These are phyloP conservation scores for Phytophthora idaei DNA, from an alignment of 352 stramenopile genomes.

Conservation along the genomic window DNA sequence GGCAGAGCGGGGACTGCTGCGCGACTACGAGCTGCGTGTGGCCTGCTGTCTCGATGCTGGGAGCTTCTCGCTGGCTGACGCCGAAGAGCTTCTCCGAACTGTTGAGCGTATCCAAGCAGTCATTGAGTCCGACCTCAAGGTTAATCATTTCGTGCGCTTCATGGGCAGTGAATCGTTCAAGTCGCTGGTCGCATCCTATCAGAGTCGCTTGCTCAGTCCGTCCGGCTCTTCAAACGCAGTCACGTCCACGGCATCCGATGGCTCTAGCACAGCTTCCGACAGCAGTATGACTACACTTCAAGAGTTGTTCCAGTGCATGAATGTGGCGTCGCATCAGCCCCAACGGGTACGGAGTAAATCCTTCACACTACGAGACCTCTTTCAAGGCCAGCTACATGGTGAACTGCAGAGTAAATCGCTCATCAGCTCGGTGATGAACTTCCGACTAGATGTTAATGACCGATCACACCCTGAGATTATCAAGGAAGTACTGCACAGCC, in stretches of 20 bases:
- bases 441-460: constrained; percentile 67
- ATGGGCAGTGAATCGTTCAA: constrained; percentile 86
- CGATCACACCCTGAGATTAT: constrained; percentile 61
- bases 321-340: constrained; percentile 80
- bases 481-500: constrained; percentile 73
- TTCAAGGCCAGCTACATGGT: constrained; percentile 64
- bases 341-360: constrained; percentile 76
- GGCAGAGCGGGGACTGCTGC: constrained; percentile 57
- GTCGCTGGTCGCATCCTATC: constrained; percentile 74
- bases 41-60: constrained; percentile 62
- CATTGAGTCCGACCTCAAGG: constrained; percentile 80
- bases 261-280: constrained; percentile 61
- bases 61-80: constrained; percentile 72
- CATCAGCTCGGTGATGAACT: constrained; percentile 75
- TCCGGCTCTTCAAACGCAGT: constrained; percentile 41
- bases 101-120: constrained; percentile 58
- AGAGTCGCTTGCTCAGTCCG: constrained; percentile 75
- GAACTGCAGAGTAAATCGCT: constrained; percentile 67
- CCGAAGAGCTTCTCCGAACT: constrained; percentile 60
- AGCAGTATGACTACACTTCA: constrained; percentile 85
- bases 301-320: constrained; percentile 91
- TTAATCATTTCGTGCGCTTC: constrained; percentile 90
- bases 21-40: constrained; percentile 66
- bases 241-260: constrained; percentile 30
- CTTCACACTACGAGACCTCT: constrained; percentile 69